phyloP scores from a whole-genome alignment of 2,329 filamentous ascomycete genomes.

The Colletotrichum sp. region DNA sequence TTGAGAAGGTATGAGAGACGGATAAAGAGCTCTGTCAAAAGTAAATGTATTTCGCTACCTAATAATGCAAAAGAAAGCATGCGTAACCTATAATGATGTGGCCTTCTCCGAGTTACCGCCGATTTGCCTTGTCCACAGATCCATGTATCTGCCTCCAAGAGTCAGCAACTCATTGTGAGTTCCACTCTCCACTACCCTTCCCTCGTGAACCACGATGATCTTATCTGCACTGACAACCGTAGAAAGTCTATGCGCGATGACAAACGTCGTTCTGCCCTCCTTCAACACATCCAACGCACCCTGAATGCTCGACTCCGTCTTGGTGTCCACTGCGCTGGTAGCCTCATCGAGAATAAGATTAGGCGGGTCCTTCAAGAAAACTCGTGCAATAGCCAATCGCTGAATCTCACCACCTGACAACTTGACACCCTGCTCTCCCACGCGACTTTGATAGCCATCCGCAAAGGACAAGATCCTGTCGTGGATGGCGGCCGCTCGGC shows the following conservation, averaged over 20 bases:
- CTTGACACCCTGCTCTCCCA: conserved; percentile 70
- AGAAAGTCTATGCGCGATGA: conserved; percentile 13
- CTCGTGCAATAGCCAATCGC: conserved; percentile 73
- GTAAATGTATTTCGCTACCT: background rate
- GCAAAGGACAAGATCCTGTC: conserved; percentile 60
- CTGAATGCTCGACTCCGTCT: conserved; percentile 69
- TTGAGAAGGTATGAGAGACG: no score
- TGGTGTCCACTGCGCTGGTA: conserved; percentile 66
- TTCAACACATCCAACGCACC: conserved; percentile 59
- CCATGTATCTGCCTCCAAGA: conserved; percentile 51
- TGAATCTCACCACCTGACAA: conserved; percentile 76
- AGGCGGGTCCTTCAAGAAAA: conserved; percentile 67
- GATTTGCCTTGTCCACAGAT: conserved; percentile 55
- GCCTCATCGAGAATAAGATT: conserved; percentile 77
- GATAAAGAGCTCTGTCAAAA: background rate
- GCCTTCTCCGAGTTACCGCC: background rate
- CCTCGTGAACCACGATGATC: background rate
- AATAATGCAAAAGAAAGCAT: background rate
- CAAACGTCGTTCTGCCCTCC: conserved; percentile 37
- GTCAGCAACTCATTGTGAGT: conserved; percentile 41
- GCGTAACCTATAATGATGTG: background rate
- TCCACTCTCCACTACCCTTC: background rate
- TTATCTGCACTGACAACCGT: conserved; percentile 4
- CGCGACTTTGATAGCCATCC: conserved; percentile 61
- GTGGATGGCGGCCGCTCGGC: conserved; percentile 56